phyloP scores from a whole-genome alignment of 1,284 basidiomycete species.

The Ceratobasidium sp. region DNA sequence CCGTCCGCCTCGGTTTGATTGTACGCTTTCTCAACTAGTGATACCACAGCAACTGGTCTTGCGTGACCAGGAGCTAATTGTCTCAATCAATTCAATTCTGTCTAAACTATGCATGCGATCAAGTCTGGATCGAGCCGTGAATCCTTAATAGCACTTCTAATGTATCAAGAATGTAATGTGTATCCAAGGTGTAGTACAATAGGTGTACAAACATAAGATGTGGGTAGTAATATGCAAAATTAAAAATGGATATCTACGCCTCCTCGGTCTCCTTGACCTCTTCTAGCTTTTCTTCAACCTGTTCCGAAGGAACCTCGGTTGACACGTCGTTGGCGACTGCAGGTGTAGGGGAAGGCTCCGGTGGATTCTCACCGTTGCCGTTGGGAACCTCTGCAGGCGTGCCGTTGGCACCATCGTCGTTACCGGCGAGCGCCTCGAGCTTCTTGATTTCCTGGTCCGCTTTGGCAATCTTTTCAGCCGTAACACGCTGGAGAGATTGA shows the following conservation, averaged over 20 bases:
- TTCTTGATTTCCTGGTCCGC: conserved; percentile 81
- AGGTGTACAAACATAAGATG: conserved; percentile 24
- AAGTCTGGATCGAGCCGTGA: no score
- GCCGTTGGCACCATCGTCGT: conserved; percentile 44
- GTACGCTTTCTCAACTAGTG: conserved; percentile 32
- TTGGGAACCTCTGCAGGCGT: conserved; percentile 52
- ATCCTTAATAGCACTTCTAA: background rate
- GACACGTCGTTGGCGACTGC: conserved; percentile 49
- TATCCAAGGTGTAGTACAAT: conserved; percentile 31
- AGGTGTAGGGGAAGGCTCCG: conserved; percentile 59
- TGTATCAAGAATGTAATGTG: conserved; percentile 13
- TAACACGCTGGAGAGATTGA: conserved; percentile 62
- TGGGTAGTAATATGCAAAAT: conserved; percentile 24
- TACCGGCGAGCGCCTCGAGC: conserved; percentile 53
- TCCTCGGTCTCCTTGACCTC: conserved; percentile 53
- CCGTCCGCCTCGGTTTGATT: conserved; percentile 24
- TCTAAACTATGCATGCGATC: conserved; percentile 8
- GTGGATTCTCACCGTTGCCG: conserved; percentile 57
- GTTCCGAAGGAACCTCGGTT: conserved; percentile 52
- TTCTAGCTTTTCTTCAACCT: conserved; percentile 60
- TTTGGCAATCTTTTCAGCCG: conserved; percentile 76
- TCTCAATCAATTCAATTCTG: conserved; percentile 37
- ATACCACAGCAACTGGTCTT: conserved; percentile 37
- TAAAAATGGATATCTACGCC: conserved; percentile 32
- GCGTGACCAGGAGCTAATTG: conserved; percentile 33